A percentile compares a stretch with the other conserved stretches of the same genome.
These are phyloP conservation scores for Teunomyces lycoperdinae DNA, from an alignment of 805 yeast species.

Conservation along the genomic window DNA sequence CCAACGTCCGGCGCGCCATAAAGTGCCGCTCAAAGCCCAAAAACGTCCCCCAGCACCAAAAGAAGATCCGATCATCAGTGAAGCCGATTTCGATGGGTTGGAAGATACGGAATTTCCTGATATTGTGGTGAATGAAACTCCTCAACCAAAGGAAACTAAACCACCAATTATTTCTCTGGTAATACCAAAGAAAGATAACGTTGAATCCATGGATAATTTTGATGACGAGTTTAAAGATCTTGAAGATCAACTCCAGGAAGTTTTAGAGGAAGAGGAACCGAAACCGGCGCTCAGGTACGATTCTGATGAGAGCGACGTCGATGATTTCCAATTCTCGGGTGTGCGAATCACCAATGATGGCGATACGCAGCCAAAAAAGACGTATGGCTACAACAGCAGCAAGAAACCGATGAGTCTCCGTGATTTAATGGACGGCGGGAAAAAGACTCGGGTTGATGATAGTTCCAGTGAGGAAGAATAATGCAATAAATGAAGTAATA, in stretches of 20 bases:
- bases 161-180: slow-evolving; percentile 3
- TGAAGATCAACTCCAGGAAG: slow-evolving; percentile 42
- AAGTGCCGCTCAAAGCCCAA: neutral
- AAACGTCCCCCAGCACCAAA: neutral
- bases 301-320: slow-evolving; percentile 27
- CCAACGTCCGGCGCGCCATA: neutral
- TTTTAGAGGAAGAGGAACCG: slow-evolving; percentile 25
- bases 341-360: slow-evolving; percentile 26
- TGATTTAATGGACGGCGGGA: slow-evolving; percentile 31
- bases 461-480: slow-evolving; percentile 34
- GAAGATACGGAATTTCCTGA: slow-evolving; percentile 16
- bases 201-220: slow-evolving; percentile 4
- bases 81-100: slow-evolving; percentile 39
- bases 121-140: slow-evolving; percentile 7
- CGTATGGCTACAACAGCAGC: slow-evolving; percentile 3
- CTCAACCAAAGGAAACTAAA: neutral
- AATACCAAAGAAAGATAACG: neutral
- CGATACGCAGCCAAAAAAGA: slow-evolving; percentile 2
- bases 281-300: slow-evolving; percentile 10
- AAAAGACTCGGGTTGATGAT: slow-evolving; percentile 16
- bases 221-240: slow-evolving; percentile 43
- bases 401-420: slow-evolving; percentile 40
- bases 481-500: neutral
- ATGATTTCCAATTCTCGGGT: slow-evolving; percentile 19
- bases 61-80: slow-evolving; percentile 21